phyloP scores from a whole-genome alignment of 78 protist species.

The Dictyostelium capitatum region DNA sequence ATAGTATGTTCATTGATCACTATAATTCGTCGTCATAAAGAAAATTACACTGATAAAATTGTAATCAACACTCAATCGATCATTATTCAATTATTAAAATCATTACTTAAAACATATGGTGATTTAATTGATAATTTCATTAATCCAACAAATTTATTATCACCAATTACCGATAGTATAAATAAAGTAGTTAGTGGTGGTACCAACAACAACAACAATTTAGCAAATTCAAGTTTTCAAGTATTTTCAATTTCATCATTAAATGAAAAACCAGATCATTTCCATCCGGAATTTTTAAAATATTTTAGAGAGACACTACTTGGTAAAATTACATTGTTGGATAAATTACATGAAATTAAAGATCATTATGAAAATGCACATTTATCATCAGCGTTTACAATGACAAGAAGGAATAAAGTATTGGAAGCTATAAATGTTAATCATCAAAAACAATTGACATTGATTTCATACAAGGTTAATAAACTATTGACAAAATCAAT shows the following conservation, averaged over 20 bases:
- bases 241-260: constrained; percentile 48
- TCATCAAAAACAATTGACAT: not conserved
- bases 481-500: constrained; percentile 41
- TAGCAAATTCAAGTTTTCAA: not conserved
- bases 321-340: constrained; percentile 48
- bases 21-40: constrained; percentile 42
- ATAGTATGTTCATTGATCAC: constrained; percentile 44
- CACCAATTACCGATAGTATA: constrained; percentile 1
- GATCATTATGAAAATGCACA: constrained; percentile 53
- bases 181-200: not conserved
- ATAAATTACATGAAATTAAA: constrained; percentile 57
- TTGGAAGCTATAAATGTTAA: constrained; percentile 12
- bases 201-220: not conserved
- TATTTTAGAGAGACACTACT: constrained; percentile 56
- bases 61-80: constrained; percentile 31
- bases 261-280: constrained; percentile 14
- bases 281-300: constrained; percentile 47
- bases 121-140: constrained; percentile 50
- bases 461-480: not conserved
- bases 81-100: constrained; percentile 32
- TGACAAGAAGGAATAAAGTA: constrained; percentile 56
- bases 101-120: constrained; percentile 71
- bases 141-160: not conserved
- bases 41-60: not conserved
- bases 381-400: constrained; percentile 32